Evolutionary conservation across 2,329 filamentous ascomycete genomes (phyloP), one percentile per base, ranked within the genome.

Genomic region (Penicillium sp.): DNA sequence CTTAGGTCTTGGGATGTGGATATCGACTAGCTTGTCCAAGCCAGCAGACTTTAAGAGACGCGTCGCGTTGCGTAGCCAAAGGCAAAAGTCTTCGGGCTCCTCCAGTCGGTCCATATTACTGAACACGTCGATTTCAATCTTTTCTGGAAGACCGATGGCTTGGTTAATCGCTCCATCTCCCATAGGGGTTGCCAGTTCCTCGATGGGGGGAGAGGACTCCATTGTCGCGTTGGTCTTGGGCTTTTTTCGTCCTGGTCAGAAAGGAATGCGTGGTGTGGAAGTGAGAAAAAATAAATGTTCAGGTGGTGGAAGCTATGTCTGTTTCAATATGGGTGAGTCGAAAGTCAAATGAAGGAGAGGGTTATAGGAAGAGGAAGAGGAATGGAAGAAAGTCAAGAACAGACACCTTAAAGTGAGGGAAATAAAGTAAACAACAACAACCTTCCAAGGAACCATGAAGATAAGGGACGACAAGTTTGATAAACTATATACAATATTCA

Each of bases 11-110:
- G 51, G 43, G 12, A 47, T 26, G 1, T 22, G n/a, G n/a, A 53
- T 47, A 15, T 53, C 33, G 12, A 53, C 22, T 7, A 53, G 51
- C n/a, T 53, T 53, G 3, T 48, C 31, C 8, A 53, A 25, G 7
- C 33, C 42, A 6, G 14, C 9, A 5, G 43, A 7, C 18, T 31
- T 41, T 7, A 53, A 25, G 11, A 15, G 9, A 14, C 40, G 37
- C 4, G 40, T 23, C 3, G 12, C 22, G 18, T 29, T 46, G n/a
- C 44, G 44, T 15, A 46, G 44, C 46, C 46, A 49, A 14, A 26
- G n/a, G 20, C 6, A 6, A 20, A 49, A 49, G 20, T 49, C 31
- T 2, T 47, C 20, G 8, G 44, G 15, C 9, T 47, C 27, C 27
- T 33, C 23, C 27, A 40, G 18, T 40, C 37, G 37, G 11, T 14